Evolutionary conservation across 176 grass and related monocot species (phyloP).

Genomic region (Phragmites australis): DNA sequence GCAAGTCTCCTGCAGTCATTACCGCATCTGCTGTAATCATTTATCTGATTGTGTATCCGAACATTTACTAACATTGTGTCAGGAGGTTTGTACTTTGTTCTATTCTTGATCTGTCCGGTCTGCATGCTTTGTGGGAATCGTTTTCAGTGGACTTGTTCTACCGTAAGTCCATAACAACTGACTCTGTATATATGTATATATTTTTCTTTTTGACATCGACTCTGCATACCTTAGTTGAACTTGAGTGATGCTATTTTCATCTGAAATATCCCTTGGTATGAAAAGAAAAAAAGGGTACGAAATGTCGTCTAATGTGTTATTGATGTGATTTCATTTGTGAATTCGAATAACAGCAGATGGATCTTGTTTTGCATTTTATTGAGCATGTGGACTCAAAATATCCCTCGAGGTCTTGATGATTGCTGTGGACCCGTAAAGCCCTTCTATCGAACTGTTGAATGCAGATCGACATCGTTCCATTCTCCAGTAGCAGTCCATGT

Average conservation of each 20-base stretch:
- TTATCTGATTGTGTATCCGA: background rate
- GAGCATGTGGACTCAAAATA: background rate
- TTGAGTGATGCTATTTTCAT: background rate
- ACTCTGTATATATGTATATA: background rate
- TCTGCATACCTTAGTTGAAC: background rate
- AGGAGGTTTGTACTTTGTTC: no score
- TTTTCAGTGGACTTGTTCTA: background rate
- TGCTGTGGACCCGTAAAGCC: background rate
- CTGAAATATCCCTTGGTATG: background rate
- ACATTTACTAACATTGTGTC: background rate
- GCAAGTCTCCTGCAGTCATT: background rate
- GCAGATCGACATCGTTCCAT: background rate
- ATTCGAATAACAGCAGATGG: background rate
- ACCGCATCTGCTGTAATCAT: background rate
- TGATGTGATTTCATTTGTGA: background rate
- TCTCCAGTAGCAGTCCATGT: background rate
- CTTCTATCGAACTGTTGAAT: background rate
- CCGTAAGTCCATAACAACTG: background rate
- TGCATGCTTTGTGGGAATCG: background rate
- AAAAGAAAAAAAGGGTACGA: background rate
- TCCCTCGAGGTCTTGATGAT: background rate
- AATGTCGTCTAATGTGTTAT: background rate
- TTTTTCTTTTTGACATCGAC: no score
- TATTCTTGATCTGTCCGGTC: background rate
- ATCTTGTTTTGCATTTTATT: background rate